These are phyloP conservation scores for Cladophialophora exuberans DNA, from an alignment of 2,329 filamentous ascomycete genomes.

Conservation along the genomic window DNA sequence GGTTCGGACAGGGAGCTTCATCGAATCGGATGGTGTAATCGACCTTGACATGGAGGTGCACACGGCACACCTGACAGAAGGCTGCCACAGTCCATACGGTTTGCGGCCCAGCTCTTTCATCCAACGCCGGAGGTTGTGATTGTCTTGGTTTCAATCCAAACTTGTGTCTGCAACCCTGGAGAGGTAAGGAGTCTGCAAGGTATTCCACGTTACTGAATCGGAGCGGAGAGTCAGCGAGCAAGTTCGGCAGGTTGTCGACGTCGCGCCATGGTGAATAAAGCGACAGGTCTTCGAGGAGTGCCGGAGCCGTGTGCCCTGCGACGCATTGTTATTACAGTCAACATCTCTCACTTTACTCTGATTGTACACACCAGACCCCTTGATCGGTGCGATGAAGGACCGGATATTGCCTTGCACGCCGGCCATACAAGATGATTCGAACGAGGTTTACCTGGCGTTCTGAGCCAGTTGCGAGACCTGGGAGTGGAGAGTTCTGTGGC, in stretches of 20 bases:
- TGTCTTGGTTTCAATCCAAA: constrained; percentile 62
- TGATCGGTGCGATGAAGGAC: constrained; percentile 32
- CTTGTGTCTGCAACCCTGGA: constrained; percentile 58
- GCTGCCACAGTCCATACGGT: constrained; percentile 61
- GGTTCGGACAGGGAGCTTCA: constrained; percentile 50
- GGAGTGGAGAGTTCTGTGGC: not conserved
- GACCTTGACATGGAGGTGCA: constrained; percentile 63
- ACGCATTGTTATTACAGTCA: constrained; percentile 12
- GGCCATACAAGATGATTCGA: constrained; percentile 30
- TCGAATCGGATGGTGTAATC: constrained; percentile 51
- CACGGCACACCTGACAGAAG: constrained; percentile 64
- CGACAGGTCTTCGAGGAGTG: constrained; percentile 56
- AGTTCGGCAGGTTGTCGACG: constrained; percentile 50
- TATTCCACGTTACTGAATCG: constrained; percentile 47
- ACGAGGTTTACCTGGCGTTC: constrained; percentile 8
- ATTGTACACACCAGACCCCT: constrained; percentile 30
- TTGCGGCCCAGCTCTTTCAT: constrained; percentile 44
- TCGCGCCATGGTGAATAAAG: constrained; percentile 56
- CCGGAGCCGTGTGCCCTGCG: constrained; percentile 44
- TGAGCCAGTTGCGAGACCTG: constrained; percentile 11
- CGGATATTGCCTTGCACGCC: constrained; percentile 32
- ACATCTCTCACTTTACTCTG: not conserved
- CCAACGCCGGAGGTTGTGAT: constrained; percentile 51
- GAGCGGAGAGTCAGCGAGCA: constrained; percentile 62
- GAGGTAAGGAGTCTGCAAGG: constrained; percentile 35